Evolutionary conservation across 257 asterid genomes (phyloP), one percentile per base, ranked within the genome.

Genomic region (Anisodus acutangulus): DNA sequence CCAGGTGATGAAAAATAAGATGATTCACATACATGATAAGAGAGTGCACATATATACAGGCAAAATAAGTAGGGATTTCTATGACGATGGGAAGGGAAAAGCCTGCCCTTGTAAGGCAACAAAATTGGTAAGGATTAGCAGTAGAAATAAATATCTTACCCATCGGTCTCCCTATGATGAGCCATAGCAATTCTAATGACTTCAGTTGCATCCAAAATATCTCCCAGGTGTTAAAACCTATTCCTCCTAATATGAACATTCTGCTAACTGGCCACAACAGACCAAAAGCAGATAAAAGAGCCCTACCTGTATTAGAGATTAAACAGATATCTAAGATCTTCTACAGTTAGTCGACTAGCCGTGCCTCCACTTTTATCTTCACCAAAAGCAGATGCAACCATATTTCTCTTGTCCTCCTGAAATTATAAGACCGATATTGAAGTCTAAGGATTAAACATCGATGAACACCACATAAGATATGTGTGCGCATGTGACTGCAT

Each of bases 351-450:
- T 54, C 97, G 95, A 82, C 88, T 66, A 57, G 87, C 94, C 2
- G 89, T 91, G n/a, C 91, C 92, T 11, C 98, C 97, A 72, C 93
- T 90, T 79, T 86, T 91, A 88, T 97, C 98, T 89, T 97, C 99
- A 62, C 98, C 99, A 85, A 95, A 97, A 82, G 98, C 99, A 17
- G 98, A 91, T 79, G 99, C 98, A 26, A 97, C 98, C 98, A 97
- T 97, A 84, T 95, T 94, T 86, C 99, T 93, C 92, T 95, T 97
- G 84, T 97, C 98, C 59, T 95, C 99, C 98, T 97, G 94, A 71
- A 84, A 86, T 53, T 78, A 49, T 39, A 49, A 59, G 66, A 59
- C n/a, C 45, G 63, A 58, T 59, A 59, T 59, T 59, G 66, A 59
- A 26, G 22, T 76, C 64, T n/a, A 31, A 53, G 26, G 26, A 53